Evolutionary conservation across 2,329 filamentous ascomycete species (phyloP).

Genomic region (Paecilomyces formosus): DNA sequence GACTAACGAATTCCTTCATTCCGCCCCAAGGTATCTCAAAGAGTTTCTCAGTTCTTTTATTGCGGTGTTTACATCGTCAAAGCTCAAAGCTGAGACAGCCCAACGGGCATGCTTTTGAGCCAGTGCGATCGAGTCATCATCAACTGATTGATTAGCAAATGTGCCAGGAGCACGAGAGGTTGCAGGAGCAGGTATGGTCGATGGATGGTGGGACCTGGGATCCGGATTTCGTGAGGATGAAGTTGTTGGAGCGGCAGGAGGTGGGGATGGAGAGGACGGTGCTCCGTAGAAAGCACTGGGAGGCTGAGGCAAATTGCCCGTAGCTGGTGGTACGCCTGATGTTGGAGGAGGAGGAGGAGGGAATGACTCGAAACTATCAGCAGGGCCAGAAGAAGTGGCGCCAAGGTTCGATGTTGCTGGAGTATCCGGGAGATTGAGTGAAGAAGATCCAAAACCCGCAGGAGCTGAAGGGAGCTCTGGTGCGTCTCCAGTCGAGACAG

Average conservation of each 20-base stretch:
- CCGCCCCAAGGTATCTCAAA: constrained; percentile 60
- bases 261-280: constrained; percentile 6
- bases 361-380: constrained; percentile 33
- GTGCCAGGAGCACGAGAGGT: constrained; percentile 10
- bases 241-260: constrained; percentile 17
- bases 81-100: constrained; percentile 94
- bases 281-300: constrained; percentile 16
- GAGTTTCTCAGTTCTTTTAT: constrained; percentile 76
- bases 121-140: constrained; percentile 67
- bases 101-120: constrained; percentile 96
- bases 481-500: constrained; percentile 18
- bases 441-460: constrained; percentile 21
- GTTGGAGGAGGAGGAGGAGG: constrained; percentile 35
- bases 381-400: constrained; percentile 6
- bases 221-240: constrained; percentile 18
- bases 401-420: constrained; percentile 13
- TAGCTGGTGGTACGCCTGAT: constrained; percentile 15
- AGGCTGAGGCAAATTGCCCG: constrained; percentile 11
- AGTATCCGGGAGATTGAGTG: constrained; percentile 24
- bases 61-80: constrained; percentile 88
- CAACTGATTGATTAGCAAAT: constrained; percentile 28
- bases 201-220: constrained; percentile 10
- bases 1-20: constrained; percentile 24
- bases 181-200: constrained; percentile 10
- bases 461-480: constrained; percentile 33